Evolutionary conservation across 2,329 filamentous ascomycete genomes (phyloP).

Genomic region (Lecanicillium sp.): DNA sequence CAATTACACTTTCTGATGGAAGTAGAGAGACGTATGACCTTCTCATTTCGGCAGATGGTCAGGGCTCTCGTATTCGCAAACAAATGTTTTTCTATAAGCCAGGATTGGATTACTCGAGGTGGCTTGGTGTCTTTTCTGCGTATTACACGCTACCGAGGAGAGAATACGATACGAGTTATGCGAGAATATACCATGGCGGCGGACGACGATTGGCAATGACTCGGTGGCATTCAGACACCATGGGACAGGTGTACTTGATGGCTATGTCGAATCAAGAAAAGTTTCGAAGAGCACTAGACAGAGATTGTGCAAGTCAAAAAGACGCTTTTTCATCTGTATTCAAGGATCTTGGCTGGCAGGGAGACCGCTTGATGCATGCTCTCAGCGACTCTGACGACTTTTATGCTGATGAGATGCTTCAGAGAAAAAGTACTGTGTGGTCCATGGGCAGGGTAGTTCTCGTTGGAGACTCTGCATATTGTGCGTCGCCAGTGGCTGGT

Average conservation of each 20-base stretch:
- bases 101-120: conserved; percentile 2
- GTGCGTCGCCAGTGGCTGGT: conserved; percentile 6
- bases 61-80: conserved; percentile 12
- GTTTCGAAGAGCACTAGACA: conserved; percentile 5
- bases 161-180: conserved; percentile 7
- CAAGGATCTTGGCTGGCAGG: conserved; percentile 6
- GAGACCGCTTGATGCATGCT: conserved; percentile 2
- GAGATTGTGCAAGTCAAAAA: conserved; percentile 3
- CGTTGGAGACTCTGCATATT: conserved; percentile 7
- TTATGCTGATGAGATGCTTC: conserved; percentile 8
- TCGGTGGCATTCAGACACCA: conserved; percentile 2
- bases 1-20: conserved; percentile 32
- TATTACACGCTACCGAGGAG: conserved; percentile 5
- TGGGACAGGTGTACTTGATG: conserved; percentile 5
- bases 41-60: conserved; percentile 47
- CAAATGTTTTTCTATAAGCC: conserved; percentile 7
- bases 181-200: conserved; percentile 6
- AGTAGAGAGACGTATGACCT: conserved; percentile 35
- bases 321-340: conserved; percentile 6
- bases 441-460: conserved; percentile 5
- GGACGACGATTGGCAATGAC: conserved; percentile 8
- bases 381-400: conserved; percentile 7
- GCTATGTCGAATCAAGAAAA: conserved; percentile 6
- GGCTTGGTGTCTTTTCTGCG: conserved; percentile 6
- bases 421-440: conserved; percentile 2